phyloP scores from a whole-genome alignment of 768 basidiomycete species.

The Macrocybe gigantea region DNA sequence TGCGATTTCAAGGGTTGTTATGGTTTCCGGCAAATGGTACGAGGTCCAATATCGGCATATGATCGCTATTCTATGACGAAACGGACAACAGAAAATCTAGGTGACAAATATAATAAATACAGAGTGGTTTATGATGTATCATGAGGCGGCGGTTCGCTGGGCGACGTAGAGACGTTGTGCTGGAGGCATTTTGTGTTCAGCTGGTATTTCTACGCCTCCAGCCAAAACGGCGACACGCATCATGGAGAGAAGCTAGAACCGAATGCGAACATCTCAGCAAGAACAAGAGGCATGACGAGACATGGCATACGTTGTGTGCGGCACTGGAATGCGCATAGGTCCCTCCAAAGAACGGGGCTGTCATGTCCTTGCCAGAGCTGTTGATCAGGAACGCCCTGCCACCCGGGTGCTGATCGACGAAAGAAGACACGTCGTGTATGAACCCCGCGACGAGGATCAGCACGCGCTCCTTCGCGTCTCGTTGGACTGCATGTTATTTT shows the following conservation, averaged over 20 bases:
- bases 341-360: constrained; percentile 82
- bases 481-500: constrained; percentile 41
- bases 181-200: constrained; percentile 39
- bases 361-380: constrained; percentile 77
- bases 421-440: constrained; percentile 77
- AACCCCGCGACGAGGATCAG: constrained; percentile 79
- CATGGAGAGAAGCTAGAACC: constrained; percentile 57
- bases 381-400: constrained; percentile 53
- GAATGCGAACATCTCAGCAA: constrained; percentile 1
- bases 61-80: too few species aligned
- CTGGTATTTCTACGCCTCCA: constrained; percentile 54
- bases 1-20: too few species aligned
- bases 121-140: background rate
- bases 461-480: constrained; percentile 56
- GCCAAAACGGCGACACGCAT: constrained; percentile 68
- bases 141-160: constrained; percentile 11
- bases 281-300: background rate
- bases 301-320: constrained; percentile 60
- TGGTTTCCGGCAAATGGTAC: too few species aligned
- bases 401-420: constrained; percentile 77
- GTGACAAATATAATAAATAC: background rate
- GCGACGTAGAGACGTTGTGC: constrained; percentile 37
- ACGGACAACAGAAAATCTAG: background rate
- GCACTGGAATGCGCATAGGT: constrained; percentile 80
- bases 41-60: too few species aligned